A percentile compares a stretch with the other conserved stretches of the same genome.
Evolutionary conservation across 176 grass and related monocot genomes (phyloP).

Genomic region (Oryza glaberrima): DNA sequence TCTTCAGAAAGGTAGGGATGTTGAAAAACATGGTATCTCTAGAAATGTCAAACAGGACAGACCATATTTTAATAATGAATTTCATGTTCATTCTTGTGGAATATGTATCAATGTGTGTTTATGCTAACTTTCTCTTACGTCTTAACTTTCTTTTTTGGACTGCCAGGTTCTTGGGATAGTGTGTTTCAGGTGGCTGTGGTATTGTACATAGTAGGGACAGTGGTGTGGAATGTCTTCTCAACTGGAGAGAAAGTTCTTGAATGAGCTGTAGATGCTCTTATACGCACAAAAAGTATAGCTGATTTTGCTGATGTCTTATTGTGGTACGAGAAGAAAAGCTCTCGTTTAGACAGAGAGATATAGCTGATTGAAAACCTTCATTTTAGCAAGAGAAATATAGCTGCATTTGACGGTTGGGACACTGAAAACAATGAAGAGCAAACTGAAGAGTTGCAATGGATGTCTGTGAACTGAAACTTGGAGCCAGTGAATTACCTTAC

Average conservation of each 20-base stretch:
- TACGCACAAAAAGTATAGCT: neutral
- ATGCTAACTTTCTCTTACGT: constrained; percentile 8
- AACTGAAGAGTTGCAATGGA: neutral
- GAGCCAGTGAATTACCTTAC: constrained; percentile 3
- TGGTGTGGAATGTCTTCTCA: constrained; percentile 93
- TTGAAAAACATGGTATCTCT: neutral
- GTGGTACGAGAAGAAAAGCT: neutral
- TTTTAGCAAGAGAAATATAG: constrained; percentile 34
- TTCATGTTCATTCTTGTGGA: neutral
- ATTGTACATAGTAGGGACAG: constrained; percentile 80
- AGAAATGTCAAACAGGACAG: neutral
- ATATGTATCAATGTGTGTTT: neutral
- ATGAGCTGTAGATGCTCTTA: constrained; percentile 39
- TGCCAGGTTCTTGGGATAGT: constrained; percentile 91
- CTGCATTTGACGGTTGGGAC: constrained; percentile 18
- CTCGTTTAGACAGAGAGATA: constrained; percentile 19
- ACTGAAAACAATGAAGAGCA: constrained; percentile 13
- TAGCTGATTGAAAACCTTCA: neutral
- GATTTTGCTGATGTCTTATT: constrained; percentile 42
- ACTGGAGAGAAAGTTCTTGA: constrained; percentile 89
- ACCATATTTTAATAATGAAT: neutral
- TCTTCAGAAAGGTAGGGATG: constrained; percentile 69
- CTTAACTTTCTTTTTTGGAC: constrained; percentile 2
- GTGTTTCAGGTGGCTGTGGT: constrained; percentile 86
- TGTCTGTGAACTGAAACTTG: constrained; percentile 24